Evolutionary conservation across 805 yeast species (phyloP).

Genomic region (Saccharomyces mikatae): DNA sequence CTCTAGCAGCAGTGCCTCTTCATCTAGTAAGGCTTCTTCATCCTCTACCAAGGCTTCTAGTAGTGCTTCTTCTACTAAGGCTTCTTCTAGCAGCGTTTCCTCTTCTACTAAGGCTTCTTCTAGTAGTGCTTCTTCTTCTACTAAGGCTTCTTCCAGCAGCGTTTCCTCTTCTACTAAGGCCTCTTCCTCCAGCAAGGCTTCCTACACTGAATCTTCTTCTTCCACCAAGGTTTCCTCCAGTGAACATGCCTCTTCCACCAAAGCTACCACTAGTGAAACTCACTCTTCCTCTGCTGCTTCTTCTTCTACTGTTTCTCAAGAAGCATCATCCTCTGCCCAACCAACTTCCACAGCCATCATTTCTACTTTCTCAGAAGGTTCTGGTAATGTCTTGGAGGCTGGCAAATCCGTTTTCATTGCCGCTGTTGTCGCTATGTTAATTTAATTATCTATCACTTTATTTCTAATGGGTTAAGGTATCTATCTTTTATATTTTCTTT

Average conservation of each 20-base stretch:
- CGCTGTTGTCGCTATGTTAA: conserved; percentile 24
- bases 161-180: conserved; percentile 24
- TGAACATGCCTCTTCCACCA: conserved; percentile 14
- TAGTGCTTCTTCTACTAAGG: conserved; percentile 25
- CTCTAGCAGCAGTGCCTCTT: conserved; percentile 26
- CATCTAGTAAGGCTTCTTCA: conserved; percentile 24
- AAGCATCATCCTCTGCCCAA: conserved; percentile 5
- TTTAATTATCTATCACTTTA: conserved; percentile 8
- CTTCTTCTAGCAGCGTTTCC: conserved; percentile 25
- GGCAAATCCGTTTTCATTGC: conserved; percentile 18
- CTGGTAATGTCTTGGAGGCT: conserved; percentile 21
- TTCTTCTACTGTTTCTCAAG: conserved; percentile 15
- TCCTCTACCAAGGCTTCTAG: conserved; percentile 30
- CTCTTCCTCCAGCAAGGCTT: conserved; percentile 22
- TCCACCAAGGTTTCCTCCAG: conserved; percentile 22
- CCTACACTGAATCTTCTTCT: conserved; percentile 1
- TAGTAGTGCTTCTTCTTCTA: conserved; percentile 26
- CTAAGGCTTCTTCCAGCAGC: conserved; percentile 24
- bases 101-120: conserved; percentile 23
- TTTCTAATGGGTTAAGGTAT: background rate
- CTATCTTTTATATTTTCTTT: background rate
- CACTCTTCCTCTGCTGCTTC: conserved; percentile 16
- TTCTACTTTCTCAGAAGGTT: conserved; percentile 34
- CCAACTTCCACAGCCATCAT: background rate
- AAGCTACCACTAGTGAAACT: conserved; percentile 16